Conservation (phyloP, 176 grass and related monocot genomes). For the Typha latifolia region DNA sequence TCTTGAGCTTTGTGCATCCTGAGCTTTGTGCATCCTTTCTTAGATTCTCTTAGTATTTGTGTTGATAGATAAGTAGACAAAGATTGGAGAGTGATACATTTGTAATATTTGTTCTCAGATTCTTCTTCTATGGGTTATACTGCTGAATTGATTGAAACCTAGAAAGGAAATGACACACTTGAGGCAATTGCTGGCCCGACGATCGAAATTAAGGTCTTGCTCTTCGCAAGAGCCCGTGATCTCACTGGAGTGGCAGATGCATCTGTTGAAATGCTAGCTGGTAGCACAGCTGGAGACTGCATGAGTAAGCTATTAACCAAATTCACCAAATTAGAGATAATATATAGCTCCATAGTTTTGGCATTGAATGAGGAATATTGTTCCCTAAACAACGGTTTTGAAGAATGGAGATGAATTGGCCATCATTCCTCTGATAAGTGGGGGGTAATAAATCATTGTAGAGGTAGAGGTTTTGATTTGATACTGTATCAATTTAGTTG, state of each 20-base stretch:
- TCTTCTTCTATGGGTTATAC: neutral
- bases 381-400: constrained; percentile 44
- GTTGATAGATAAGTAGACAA: too few species aligned
- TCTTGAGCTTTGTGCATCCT: too few species aligned
- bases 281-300: constrained; percentile 64
- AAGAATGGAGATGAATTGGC: constrained; percentile 70
- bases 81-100: too few species aligned
- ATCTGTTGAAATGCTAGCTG: constrained; percentile 37
- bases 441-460: constrained; percentile 37
- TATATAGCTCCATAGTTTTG: constrained; percentile 66
- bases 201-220: constrained; percentile 58
- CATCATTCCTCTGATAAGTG: constrained; percentile 87
- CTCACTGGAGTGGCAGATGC: constrained; percentile 46
- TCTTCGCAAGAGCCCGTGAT: constrained; percentile 83
- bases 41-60: too few species aligned
- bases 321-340: constrained; percentile 76
- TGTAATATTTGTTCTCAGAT: neutral
- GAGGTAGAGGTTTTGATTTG: neutral
- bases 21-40: too few species aligned
- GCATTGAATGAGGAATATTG: constrained; percentile 87
- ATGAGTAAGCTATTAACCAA: constrained; percentile 35
- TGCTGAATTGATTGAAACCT: neutral
- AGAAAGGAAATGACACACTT: neutral
- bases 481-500: neutral
- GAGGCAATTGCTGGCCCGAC: neutral